A percentile compares a stretch with the other conserved stretches of the same genome.
phyloP scores from a whole-genome alignment of 208 protist species.

The Trypanosoma vivax region DNA sequence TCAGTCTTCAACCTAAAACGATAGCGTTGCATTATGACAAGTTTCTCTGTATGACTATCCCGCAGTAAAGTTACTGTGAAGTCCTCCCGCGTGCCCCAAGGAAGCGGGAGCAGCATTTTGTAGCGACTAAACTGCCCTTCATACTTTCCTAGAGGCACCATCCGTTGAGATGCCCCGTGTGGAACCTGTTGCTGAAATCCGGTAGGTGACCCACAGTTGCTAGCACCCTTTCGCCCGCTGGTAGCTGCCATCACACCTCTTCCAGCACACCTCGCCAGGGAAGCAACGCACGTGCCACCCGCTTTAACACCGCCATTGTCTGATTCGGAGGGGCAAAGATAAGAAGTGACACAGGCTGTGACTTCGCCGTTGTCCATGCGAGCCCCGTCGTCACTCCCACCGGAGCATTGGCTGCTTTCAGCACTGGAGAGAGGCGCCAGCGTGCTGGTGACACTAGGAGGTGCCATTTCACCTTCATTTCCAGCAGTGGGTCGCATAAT shows the following conservation, averaged over 20 bases:
- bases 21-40: constrained; percentile 13
- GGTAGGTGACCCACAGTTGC: too few relatives aligned
- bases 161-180: too few relatives aligned
- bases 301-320: not conserved
- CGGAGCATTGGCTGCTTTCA: not conserved
- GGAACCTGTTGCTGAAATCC: too few relatives aligned
- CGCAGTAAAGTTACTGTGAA: not conserved
- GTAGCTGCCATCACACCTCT: not conserved
- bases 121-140: constrained; percentile 1
- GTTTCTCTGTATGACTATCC: constrained; percentile 2
- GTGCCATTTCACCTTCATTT: not conserved
- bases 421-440: not conserved
- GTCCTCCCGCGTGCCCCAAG: constrained; percentile 4
- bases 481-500: not conserved
- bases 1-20: not conserved
- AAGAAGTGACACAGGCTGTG: too few relatives aligned
- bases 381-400: too few relatives aligned
- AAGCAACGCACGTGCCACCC: not conserved
- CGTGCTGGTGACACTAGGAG: not conserved
- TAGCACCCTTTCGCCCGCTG: not conserved
- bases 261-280: not conserved
- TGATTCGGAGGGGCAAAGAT: too few relatives aligned
- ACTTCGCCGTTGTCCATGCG: too few relatives aligned
- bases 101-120: constrained; percentile 6
- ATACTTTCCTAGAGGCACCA: not conserved